Evolutionary conservation across 108 stramenopile species (phyloP).

Genomic region (Schizochytrium sp.): DNA sequence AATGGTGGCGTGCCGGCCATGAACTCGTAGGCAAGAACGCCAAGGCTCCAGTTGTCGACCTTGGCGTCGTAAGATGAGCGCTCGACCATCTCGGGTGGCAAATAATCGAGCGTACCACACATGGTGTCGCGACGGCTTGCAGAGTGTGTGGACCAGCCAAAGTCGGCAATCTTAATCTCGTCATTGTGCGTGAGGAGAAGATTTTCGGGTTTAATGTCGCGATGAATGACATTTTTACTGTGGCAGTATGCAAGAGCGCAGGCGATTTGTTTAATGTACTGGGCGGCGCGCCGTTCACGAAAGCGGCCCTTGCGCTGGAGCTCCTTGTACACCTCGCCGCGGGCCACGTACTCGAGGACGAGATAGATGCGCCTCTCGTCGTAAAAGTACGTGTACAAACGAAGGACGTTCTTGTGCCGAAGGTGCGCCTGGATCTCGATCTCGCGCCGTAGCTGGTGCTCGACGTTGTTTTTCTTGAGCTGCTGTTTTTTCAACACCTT

Average conservation of each 20-base stretch:
- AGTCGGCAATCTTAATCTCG: constrained; percentile 98
- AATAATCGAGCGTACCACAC: constrained; percentile 96
- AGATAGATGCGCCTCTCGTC: constrained; percentile 92
- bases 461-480: constrained; percentile 83
- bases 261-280: constrained; percentile 76
- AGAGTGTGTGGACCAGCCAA: constrained; percentile 98
- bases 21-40: constrained; percentile 45
- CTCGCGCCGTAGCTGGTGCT: constrained; percentile 94
- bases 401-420: constrained; percentile 84
- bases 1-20: constrained; percentile 31
- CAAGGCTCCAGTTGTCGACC: constrained; percentile 86
- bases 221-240: constrained; percentile 89
- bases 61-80: constrained; percentile 72
- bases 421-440: constrained; percentile 97
- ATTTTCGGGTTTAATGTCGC: constrained; percentile 99
- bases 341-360: constrained; percentile 89
- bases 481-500: constrained; percentile 93
- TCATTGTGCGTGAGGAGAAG: constrained; percentile 76
- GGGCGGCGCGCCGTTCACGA: constrained; percentile 65
- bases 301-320: constrained; percentile 60
- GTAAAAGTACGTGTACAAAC: constrained; percentile 95
- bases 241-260: constrained; percentile 88
- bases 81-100: constrained; percentile 98
- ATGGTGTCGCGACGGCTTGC: constrained; percentile 77
- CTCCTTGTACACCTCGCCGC: constrained; percentile 92